Percentiles rank a stretch among this genome's conserved stretches.
phyloP scores from a whole-genome alignment of 179 eudicot genomes.

The Camellia oleifera region DNA sequence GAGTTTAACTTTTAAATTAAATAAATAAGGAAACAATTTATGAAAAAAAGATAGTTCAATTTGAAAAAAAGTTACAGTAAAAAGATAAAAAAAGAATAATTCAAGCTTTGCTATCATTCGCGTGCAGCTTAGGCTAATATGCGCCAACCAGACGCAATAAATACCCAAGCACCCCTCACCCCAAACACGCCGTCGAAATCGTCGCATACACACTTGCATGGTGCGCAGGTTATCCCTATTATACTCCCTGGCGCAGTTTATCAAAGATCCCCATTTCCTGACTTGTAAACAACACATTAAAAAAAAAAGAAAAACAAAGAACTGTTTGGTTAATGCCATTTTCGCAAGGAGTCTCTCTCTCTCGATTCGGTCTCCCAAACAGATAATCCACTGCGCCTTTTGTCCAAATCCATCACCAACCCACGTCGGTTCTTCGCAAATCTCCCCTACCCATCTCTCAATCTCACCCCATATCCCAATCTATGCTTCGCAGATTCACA shows the following conservation, averaged over 20 bases:
- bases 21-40: too few species aligned
- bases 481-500: constrained; percentile 14
- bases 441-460: constrained; percentile 21
- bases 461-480: constrained; percentile 14
- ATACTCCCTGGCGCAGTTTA: constrained; percentile 14
- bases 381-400: constrained; percentile 22
- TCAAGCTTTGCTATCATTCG: background rate
- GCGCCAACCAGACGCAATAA: constrained; percentile 9
- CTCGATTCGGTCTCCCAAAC: constrained; percentile 38
- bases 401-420: constrained; percentile 24
- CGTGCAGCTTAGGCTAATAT: constrained; percentile 14
- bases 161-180: background rate
- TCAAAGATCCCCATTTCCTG: background rate
- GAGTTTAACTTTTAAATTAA: too few species aligned
- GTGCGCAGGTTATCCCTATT: constrained; percentile 17
- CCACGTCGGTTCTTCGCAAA: constrained; percentile 23
- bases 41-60: too few species aligned
- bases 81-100: too few species aligned
- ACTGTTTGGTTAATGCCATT: constrained; percentile 23
- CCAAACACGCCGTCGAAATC: constrained; percentile 1
- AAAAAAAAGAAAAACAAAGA: background rate
- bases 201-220: too few species aligned
- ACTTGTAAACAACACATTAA: background rate
- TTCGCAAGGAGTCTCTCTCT: constrained; percentile 16
- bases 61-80: too few species aligned